phyloP scores from a whole-genome alignment of 2,329 filamentous ascomycete genomes.

The Colletotrichum magnum region DNA sequence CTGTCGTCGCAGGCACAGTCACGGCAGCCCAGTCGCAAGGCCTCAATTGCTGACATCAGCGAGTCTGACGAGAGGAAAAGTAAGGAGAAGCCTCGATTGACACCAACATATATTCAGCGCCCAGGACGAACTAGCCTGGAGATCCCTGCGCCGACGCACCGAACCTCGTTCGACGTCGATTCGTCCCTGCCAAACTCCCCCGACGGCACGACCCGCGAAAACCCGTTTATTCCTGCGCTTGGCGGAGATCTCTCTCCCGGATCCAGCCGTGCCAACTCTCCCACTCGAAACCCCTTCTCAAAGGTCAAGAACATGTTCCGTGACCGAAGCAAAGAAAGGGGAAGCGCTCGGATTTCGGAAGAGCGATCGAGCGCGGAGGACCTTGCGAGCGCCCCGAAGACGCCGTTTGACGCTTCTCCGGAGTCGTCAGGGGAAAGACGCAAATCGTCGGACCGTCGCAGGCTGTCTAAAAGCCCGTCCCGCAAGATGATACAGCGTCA shows the following conservation, averaged over 20 bases:
- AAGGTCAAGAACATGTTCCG: conserved; percentile 70
- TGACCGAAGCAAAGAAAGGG: conserved; percentile 65
- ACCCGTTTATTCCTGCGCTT: conserved; percentile 70
- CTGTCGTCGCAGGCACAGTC: conserved; percentile 47
- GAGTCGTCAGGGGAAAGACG: conserved; percentile 40
- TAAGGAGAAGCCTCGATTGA: conserved; percentile 45
- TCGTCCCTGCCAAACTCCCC: conserved; percentile 67
- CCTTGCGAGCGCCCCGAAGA: conserved; percentile 47
- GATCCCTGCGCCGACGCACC: conserved; percentile 56
- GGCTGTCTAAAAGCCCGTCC: conserved; percentile 55
- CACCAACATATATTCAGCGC: conserved; percentile 42
- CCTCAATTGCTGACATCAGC: conserved; percentile 56
- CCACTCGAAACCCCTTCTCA: conserved; percentile 70
- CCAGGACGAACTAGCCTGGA: conserved; percentile 63
- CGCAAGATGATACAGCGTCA: conserved; percentile 53
- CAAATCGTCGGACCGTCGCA: conserved; percentile 46
- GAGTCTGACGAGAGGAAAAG: conserved; percentile 52
- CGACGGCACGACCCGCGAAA: conserved; percentile 61
- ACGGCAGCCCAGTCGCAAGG: conserved; percentile 51
- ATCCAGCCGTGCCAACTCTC: conserved; percentile 74
- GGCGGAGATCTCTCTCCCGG: conserved; percentile 75
- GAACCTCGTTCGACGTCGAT: conserved; percentile 60
- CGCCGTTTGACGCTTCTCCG: conserved; percentile 30
- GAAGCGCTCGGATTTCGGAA: conserved; percentile 47
- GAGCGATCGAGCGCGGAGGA: conserved; percentile 44